Evolutionary conservation across 257 asterid species (phyloP), one percentile per base, ranked within the genome.

Genomic region (Anisodus tanguticus): DNA sequence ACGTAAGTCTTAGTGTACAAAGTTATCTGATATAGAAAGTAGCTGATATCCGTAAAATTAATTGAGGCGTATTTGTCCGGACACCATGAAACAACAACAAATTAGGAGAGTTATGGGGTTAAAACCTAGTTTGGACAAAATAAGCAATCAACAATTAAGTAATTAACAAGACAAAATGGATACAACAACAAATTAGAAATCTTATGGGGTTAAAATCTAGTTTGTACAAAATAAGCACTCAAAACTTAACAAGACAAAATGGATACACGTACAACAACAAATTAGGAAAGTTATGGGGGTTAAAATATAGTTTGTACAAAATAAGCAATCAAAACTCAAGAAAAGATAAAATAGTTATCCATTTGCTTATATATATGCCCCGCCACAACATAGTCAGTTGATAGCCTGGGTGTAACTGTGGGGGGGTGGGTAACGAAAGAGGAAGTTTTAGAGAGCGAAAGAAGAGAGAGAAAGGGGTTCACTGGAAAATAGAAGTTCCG

Each of bases 401-500:
- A 82, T 78, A 79, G 72, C 81, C 22, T 17, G 60, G n/a, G 74
- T 62, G 79, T 17, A 69, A 26, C 13, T 26, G 43, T 5, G 26
- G 31, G 84, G n/a, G 87, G 77, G 35, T 16, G 84, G 77, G 84
- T 22, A 51, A 19, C 72, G 49, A 58, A 49, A 79, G 54, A 84
- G 84, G 89, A 83, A 77, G 82, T 84, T 70, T 60, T 64, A 63
- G 51, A 54, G 3, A 59, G 83, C 69, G 78, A 74, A 69, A 59
- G 22, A 4, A 59, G 78, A 74, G 76, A 53, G 88, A 84, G 64
- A 78, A 79, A 69, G 77, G 51, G 41, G 54, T 1, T 47, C 43
- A 55, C 64, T 64, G 81, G 84, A 31, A 31, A 83, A 82, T 70
- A 85, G 77, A 80, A 84, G 81, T 49, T 60, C 69, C 78, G 85